Evolutionary conservation across 805 yeast species (phyloP), one percentile per base, ranked within the genome.

Genomic region (Limtongozyma cylindracea): DNA sequence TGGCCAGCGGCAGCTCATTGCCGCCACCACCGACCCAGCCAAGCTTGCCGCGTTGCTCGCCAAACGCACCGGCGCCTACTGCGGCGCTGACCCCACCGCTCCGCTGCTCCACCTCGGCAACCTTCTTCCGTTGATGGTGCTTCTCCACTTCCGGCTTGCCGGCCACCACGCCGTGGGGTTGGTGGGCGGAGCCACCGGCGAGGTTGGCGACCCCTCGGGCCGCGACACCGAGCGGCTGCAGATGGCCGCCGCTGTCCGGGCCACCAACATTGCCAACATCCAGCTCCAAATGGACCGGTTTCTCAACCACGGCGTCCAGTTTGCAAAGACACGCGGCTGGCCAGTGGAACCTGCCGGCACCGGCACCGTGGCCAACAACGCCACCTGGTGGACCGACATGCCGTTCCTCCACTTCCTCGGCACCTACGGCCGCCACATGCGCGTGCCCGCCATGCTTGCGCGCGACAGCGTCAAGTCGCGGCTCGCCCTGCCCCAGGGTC

Each of bases 71-170:
- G 18, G 22, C 18, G 24, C 24, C 10, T 84, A 84, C 42, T 71
- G 92, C 41, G 98, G 98, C 8, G 95, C 94, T 1, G 98, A 88
- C 38, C 98, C 98, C 2, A 69, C 93, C 0, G 96, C 96, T 2
- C 50, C 39, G 21, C 80, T 95, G 1, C 49, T 88, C 10, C 98
- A 88, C 45, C 45, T 88, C 31, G 98, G 98, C 3, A 88, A 88
- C 34, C 46, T 88, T 23, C 49, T 88, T 16, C 98, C 98, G 1
- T 44, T 88, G 29, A 63, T 88, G 69, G 62, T 77, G 2, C 45
- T 84, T 20, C 47, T 88, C 20, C 94, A 88, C 42, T 80, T 80
- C 41, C 65, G 64, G 29, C 44, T 80, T 16, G 50, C 88, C 16
- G 98, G 98, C 2, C 93, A 80, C 39, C 59, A 61, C 27, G 63